Evolutionary conservation across 1,284 basidiomycete species (phyloP), one percentile per base, ranked within the genome.

Genomic region (Ganoderma meredithae): DNA sequence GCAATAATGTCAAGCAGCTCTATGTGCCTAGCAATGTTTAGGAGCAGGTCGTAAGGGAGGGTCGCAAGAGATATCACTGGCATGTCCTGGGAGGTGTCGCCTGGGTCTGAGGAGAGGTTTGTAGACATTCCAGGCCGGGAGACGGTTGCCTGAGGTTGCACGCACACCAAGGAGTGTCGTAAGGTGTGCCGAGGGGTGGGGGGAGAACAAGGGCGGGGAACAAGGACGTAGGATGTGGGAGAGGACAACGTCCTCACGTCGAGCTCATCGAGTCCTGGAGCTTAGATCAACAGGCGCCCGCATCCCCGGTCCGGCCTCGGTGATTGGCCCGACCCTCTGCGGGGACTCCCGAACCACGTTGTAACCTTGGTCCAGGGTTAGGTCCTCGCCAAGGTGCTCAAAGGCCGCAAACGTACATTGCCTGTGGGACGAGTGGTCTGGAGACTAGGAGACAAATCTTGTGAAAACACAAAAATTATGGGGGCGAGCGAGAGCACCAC

Each of bases 21-120:
- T 41, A 92, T 83, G 78, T 88, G 85, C 52, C 83, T 83, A 2
- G 88, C 84, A 75, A 92, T 85, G 78, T 89, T 88, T 64, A 91
- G 82, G 56, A 91, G 76, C n/a, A 91, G 80, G 80, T 91, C 90
- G 78, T 91, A 91, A 0, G 90, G 90, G 22, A 91, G 81, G 4
- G 79, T 82, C 65, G 82, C 81, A 60, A 91, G 80, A 22, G 76
- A 72, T 60, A 73, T 72, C 39, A 60, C 58, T 22, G n/a, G 58
- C 64, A 71, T 74, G 58, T 76, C 73, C 68, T 66, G 67, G 44
- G 70, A 66, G 63, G 69, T 65, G 63, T 69, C 71, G 70, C 53
- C 65, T 33, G 62, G 62, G 36, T 70, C 69, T 39, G 25, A 41
- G 68, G 62, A 64, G 62, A 27, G 31, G 44, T 62, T 53, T 33